These are phyloP conservation scores for Vitis hybrid DNA, from an alignment of 177 flowering plant species.

Conservation along the genomic window DNA sequence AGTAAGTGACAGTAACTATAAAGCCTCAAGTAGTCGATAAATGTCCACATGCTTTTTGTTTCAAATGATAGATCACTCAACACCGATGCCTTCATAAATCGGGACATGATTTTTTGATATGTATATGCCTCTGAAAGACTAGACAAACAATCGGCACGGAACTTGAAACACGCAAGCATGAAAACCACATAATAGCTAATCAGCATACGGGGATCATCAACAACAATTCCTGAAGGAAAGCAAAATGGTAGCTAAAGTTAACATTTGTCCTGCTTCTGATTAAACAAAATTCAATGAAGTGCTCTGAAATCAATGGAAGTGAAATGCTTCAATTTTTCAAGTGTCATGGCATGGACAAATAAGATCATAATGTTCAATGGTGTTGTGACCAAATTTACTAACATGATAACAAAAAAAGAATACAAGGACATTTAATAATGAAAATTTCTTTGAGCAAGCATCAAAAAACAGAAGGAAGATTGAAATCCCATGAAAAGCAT, in stretches of 20 bases:
- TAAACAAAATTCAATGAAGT: too few species aligned
- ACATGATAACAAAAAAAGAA: too few species aligned
- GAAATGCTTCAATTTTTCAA: too few species aligned
- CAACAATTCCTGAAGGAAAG: slow-evolving; percentile 50
- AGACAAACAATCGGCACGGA: slow-evolving; percentile 70
- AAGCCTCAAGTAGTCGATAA: slow-evolving; percentile 84
- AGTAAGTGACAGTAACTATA: slow-evolving; percentile 87
- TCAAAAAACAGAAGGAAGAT: too few species aligned
- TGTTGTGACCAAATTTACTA: too few species aligned
- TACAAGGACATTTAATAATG: too few species aligned
- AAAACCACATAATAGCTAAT: slow-evolving; percentile 80
- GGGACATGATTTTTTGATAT: slow-evolving; percentile 72
- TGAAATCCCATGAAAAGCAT: too few species aligned
- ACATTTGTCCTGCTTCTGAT: too few species aligned
- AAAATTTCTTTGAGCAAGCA: too few species aligned
- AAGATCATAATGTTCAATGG: too few species aligned
- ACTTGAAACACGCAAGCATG: slow-evolving; percentile 83
- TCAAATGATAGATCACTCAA: slow-evolving; percentile 98
- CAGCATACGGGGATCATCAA: slow-evolving; percentile 90
- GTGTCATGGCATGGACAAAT: too few species aligned
- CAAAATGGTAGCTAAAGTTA: not conserved
- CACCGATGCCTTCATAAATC: slow-evolving; percentile 68
- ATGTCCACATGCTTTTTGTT: slow-evolving; percentile 94
- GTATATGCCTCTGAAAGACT: slow-evolving; percentile 66
- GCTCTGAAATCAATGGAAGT: too few species aligned